A percentile compares a stretch with the other conserved stretches of the same genome.
Evolutionary conservation across 225 moss, liverwort and hornwort genomes (phyloP).

Genomic region (Ulota crispa): DNA sequence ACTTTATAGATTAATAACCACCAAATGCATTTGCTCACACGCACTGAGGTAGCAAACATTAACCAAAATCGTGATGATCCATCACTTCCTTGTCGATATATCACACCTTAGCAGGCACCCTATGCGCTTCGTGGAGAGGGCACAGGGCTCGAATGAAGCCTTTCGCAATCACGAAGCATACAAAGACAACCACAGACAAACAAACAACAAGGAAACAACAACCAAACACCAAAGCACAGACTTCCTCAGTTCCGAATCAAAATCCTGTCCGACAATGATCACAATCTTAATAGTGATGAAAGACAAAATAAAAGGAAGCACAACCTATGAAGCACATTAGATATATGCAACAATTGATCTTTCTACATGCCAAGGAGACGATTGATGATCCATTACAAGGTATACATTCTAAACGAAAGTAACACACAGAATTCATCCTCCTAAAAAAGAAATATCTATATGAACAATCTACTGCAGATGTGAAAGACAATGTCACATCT

Average conservation of each 20-base stretch:
- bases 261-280: slow-evolving; percentile 28
- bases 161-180: slow-evolving; percentile 59
- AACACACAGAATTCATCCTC: slow-evolving; percentile 5
- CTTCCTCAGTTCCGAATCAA: slow-evolving; percentile 50
- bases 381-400: background rate
- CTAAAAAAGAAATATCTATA: background rate
- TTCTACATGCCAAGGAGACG: slow-evolving; percentile 9
- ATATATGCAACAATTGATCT: background rate
- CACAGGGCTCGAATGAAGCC: slow-evolving; percentile 56
- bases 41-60: slow-evolving; percentile 73
- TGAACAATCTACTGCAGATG: slow-evolving; percentile 2
- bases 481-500: slow-evolving; percentile 6
- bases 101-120: slow-evolving; percentile 88
- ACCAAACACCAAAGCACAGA: slow-evolving; percentile 54
- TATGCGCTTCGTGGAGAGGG: slow-evolving; percentile 57
- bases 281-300: slow-evolving; percentile 23
- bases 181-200: slow-evolving; percentile 63
- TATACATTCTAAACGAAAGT: slow-evolving; percentile 1
- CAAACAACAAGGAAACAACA: slow-evolving; percentile 63
- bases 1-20: slow-evolving; percentile 51
- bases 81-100: slow-evolving; percentile 75
- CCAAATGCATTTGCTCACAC: slow-evolving; percentile 67
- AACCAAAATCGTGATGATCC: slow-evolving; percentile 57
- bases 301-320: slow-evolving; percentile 10
- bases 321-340: slow-evolving; percentile 28